These are phyloP conservation scores for Suillus subaureus DNA, from an alignment of 768 basidiomycete genomes.

Conservation along the genomic window DNA sequence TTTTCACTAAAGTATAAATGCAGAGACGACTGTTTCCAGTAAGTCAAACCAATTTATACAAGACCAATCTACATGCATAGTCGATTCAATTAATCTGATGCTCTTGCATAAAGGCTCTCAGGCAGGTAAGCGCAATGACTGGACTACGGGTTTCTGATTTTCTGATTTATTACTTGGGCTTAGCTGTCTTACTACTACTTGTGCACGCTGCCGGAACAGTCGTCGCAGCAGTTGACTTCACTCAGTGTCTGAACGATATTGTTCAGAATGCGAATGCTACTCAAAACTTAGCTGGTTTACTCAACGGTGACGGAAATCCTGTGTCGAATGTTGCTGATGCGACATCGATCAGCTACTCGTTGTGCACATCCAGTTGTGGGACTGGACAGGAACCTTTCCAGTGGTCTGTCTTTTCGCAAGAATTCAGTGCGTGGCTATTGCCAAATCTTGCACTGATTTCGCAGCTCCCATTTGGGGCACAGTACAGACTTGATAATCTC, in stretches of 20 bases:
- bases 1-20: no score
- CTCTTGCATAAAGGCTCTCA: background rate
- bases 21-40: background rate
- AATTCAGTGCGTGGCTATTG: constrained; percentile 47
- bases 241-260: constrained; percentile 17
- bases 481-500: constrained; percentile 42
- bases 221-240: constrained; percentile 4
- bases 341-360: constrained; percentile 13
- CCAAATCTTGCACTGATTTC: constrained; percentile 52
- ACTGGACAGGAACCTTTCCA: constrained; percentile 15
- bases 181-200: background rate
- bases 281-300: constrained; percentile 4
- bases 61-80: background rate
- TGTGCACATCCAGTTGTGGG: constrained; percentile 19
- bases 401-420: constrained; percentile 31
- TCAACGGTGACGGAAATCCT: background rate
- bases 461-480: constrained; percentile 50
- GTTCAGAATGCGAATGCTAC: constrained; percentile 11
- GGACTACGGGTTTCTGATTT: background rate
- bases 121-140: background rate
- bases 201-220: background rate
- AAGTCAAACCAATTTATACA: background rate
- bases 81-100: background rate
- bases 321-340: background rate
- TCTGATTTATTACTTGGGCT: background rate